These are phyloP conservation scores for Sclerotinia nivalis DNA, from an alignment of 2,329 filamentous ascomycete genomes.

Conservation along the genomic window DNA sequence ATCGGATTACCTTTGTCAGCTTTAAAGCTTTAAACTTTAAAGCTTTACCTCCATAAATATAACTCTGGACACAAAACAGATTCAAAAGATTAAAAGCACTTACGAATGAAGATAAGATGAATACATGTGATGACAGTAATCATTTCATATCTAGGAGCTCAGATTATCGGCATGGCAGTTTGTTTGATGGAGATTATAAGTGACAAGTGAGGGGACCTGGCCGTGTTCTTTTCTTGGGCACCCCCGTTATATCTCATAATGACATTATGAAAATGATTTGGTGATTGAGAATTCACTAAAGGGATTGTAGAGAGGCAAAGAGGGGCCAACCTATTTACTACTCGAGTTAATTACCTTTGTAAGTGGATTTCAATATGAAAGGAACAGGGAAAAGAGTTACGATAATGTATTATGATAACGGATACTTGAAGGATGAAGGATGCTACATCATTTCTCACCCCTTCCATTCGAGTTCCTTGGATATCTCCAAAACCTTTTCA, in stretches of 20 bases:
- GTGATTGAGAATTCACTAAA: not conserved
- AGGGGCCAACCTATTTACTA: not conserved
- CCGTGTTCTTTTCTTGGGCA: not conserved
- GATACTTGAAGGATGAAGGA: not conserved
- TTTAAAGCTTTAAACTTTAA: not conserved
- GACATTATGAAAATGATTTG: not conserved
- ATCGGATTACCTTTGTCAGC: too few relatives aligned
- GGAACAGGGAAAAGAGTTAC: not conserved
- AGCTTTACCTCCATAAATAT: not conserved
- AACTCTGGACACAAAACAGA: not conserved
- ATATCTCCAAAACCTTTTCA: not conserved
- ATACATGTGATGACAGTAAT: constrained; percentile 2
- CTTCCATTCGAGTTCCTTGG: not conserved
- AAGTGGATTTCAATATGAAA: not conserved
- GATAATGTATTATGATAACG: not conserved
- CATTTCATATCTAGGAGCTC: not conserved
- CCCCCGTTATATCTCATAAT: not conserved
- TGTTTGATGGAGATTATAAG: constrained; percentile 1
- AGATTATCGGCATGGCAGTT: not conserved
- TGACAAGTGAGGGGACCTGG: not conserved
- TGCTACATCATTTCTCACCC: not conserved
- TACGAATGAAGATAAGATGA: constrained; percentile 12
- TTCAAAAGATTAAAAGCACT: not conserved
- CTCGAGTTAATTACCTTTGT: constrained; percentile 9
- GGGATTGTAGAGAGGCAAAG: constrained; percentile 3